Base-by-base conservation (phyloP, 495 filamentous ascomycete genomes). In the Xylona heveae region DNA sequence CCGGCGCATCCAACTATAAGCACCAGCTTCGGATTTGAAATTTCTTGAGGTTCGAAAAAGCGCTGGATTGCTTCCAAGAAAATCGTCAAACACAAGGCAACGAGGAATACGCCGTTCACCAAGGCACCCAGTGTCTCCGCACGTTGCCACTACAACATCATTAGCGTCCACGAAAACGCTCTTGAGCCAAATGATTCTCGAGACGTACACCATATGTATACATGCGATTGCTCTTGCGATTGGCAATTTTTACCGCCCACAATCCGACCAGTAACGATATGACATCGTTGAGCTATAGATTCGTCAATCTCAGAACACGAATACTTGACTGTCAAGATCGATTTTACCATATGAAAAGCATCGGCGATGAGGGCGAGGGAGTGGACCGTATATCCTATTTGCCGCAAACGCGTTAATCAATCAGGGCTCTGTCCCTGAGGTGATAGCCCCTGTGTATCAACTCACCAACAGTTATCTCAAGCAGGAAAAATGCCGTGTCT, bases 81-180 rank as follows among this genome's bases (percentile, higher is more conserved):
- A 43, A 97, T 97, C 3, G 85, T 82, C 24, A 95, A 55, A 54
- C 90, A 95, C 12, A 97, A 63, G 0, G 88, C 88, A 42, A 97
- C 82, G 27, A 97, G 61, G 54, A 97, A 97, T 2, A 95, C 84
- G 35, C 90, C 88, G 43, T 97, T 97, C 45, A 94, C 73, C 30
- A 93, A 64, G 12, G 88, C 88, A 47, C 88, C 88, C 5, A 97
- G 64, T 12, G 91, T 93, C 61, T 97, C 88, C n/a, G 88, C 88
- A 28, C 90, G 78, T 63, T 94, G 74, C 81, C 83, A 97, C 63
- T 84, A 42, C 18, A 55, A 34, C 47, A 53, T 1, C n/a, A n/a
- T n/a, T n/a, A n/a, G n/a, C n/a, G n/a, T n/a, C n/a, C n/a, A n/a
- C n/a, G n/a, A n/a, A n/a, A n/a, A n/a, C n/a, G n/a, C n/a, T n/a